Conservation (phyloP, 805 yeast species). For the Wickerhamomyces xylosicus region DNA sequence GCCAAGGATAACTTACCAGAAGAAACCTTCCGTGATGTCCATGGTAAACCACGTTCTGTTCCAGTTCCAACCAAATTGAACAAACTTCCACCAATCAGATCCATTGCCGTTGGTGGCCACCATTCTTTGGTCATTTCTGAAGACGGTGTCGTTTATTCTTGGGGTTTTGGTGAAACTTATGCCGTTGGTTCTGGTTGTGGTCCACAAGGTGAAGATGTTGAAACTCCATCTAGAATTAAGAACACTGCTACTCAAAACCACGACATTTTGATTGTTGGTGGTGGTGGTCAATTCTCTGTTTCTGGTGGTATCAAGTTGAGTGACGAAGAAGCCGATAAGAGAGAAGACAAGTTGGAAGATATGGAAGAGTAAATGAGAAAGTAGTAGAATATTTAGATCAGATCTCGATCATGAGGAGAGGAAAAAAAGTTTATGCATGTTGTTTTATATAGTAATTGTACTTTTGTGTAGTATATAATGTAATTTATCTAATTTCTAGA, state of each 20-base stretch:
- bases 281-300: constrained; percentile 94
- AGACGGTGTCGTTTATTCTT: constrained; percentile 80
- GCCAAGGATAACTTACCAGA: constrained; percentile 55
- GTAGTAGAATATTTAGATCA: background rate
- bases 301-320: constrained; percentile 59
- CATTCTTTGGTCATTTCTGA: constrained; percentile 80
- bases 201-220: constrained; percentile 77
- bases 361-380: constrained; percentile 32
- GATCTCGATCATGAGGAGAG: too few species aligned
- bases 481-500: too few species aligned
- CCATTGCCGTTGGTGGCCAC: constrained; percentile 79
- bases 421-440: background rate
- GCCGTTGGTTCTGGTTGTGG: constrained; percentile 79
- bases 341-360: constrained; percentile 40
- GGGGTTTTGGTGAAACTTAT: constrained; percentile 98
- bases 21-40: constrained; percentile 65
- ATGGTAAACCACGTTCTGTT: constrained; percentile 72
- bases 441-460: background rate
- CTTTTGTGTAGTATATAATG: too few species aligned
- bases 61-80: constrained; percentile 72
- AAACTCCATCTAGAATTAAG: constrained; percentile 76
- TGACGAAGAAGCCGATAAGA: constrained; percentile 29
- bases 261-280: constrained; percentile 64
- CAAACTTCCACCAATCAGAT: constrained; percentile 44
- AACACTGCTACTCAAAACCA: constrained; percentile 89